Conservation (phyloP, 2,329 filamentous ascomycete genomes). For the Beauveria sp. region DNA sequence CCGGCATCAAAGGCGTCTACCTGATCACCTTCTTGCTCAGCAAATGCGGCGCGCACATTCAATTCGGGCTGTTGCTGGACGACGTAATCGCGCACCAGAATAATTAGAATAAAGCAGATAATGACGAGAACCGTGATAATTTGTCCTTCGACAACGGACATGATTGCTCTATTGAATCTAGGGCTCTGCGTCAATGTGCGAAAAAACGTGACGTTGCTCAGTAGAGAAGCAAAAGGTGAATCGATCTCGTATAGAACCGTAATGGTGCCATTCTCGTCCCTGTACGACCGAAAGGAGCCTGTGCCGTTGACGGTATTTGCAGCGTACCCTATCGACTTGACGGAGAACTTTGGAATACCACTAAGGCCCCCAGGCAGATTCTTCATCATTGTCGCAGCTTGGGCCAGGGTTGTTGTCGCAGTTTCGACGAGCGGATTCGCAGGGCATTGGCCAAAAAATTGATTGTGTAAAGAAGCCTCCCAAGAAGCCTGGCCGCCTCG, state of each 20-base stretch:
- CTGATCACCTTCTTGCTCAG: conserved; percentile 24
- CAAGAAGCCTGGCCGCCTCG: conserved; percentile 15
- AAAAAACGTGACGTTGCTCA: conserved; percentile 50
- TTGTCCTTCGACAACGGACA: conserved; percentile 84
- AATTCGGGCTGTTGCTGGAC: conserved; percentile 94
- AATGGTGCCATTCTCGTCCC: conserved; percentile 8
- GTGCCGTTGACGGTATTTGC: background rate
- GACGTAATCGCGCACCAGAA: conserved; percentile 93
- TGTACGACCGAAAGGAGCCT: background rate
- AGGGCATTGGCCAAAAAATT: background rate
- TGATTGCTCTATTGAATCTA: conserved; percentile 66
- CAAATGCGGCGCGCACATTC: conserved; percentile 66
- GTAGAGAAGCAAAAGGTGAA: conserved; percentile 29
- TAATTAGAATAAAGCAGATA: conserved; percentile 91
- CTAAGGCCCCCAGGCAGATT: background rate
- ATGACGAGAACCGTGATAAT: conserved; percentile 89
- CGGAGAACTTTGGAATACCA: background rate
- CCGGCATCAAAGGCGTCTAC: conserved; percentile 18
- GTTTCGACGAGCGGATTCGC: background rate
- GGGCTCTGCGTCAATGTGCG: conserved; percentile 60
- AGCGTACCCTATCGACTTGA: background rate
- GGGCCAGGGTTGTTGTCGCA: conserved; percentile 4
- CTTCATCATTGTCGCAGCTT: conserved; percentile 7
- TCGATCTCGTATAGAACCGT: conserved; percentile 1
- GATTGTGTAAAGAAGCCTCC: background rate